phyloP scores from a whole-genome alignment of 2,329 filamentous ascomycete genomes.

The Aspergillus udagawae region DNA sequence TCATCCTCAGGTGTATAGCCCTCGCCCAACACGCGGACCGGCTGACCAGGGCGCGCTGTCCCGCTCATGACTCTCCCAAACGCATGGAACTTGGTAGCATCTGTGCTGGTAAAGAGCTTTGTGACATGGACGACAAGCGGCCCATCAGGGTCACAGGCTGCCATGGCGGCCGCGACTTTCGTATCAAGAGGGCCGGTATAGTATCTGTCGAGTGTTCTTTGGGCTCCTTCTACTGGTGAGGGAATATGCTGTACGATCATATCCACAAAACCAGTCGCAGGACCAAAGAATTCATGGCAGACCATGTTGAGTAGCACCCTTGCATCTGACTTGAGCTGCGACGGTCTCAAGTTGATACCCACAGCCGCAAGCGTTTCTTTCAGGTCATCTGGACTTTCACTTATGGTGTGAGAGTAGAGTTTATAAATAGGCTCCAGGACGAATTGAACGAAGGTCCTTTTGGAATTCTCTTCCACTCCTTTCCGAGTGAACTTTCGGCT shows the following conservation, averaged over 20 bases:
- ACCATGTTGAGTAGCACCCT: slow-evolving; percentile 83
- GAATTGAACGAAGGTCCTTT: slow-evolving; percentile 89
- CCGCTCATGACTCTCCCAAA: slow-evolving; percentile 92
- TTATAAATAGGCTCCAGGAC: slow-evolving; percentile 97
- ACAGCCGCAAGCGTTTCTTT: slow-evolving; percentile 73
- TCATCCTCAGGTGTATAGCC: slow-evolving; percentile 95
- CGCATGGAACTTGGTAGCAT: slow-evolving; percentile 86
- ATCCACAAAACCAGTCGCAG: slow-evolving; percentile 85
- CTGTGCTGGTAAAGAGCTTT: slow-evolving; percentile 84
- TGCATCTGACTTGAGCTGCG: slow-evolving; percentile 85
- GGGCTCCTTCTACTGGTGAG: slow-evolving; percentile 74
- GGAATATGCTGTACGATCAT: slow-evolving; percentile 90
- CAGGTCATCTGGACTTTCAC: slow-evolving; percentile 79
- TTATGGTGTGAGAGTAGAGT: slow-evolving; percentile 90
- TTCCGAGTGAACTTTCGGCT: slow-evolving; percentile 92
- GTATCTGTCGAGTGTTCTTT: slow-evolving; percentile 73
- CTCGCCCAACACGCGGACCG: slow-evolving; percentile 89
- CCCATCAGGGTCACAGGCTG: slow-evolving; percentile 79
- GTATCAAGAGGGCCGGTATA: slow-evolving; percentile 89
- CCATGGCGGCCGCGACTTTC: slow-evolving; percentile 75
- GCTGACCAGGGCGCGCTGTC: slow-evolving; percentile 73
- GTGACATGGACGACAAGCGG: slow-evolving; percentile 88
- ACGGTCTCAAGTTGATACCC: slow-evolving; percentile 84
- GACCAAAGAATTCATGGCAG: slow-evolving; percentile 93
- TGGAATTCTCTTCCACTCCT: slow-evolving; percentile 71